Evolutionary conservation across 768 basidiomycete species (phyloP), one percentile per base, ranked within the genome.

Genomic region (Russula brevipes): DNA sequence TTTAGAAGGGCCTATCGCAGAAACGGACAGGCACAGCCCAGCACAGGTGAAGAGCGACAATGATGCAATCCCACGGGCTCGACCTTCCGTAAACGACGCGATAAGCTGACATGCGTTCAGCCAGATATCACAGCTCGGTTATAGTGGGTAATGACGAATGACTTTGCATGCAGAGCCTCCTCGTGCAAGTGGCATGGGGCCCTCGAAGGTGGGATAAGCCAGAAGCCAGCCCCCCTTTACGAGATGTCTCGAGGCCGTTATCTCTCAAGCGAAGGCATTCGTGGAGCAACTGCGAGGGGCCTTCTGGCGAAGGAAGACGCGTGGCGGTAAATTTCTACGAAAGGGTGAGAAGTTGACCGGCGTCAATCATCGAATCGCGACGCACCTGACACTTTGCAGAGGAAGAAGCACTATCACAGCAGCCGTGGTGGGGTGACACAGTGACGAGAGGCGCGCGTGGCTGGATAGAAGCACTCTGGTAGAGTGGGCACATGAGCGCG

Each of bases 31-130:
- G 51, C 56, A 63, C 51, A 30, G 51, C 51, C 30, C 10, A 10
- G 14, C 44, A 41, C 30, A 31, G 24, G 51, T 50, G 54, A 51
- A 53, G 57, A 58, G 51, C 17, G 52, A 33, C 19, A 24, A 59
- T 54, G 62, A 63, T 49, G 57, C 57, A 33, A 63, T 54, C n/a
- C 12, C 44, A 30, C 33, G 57, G 62, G 52, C 51, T 31, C 52
- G n/a, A 49, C 52, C 46, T 59, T 59, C 62, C 62, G 39, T 16
- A 63, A 59, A 36, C 19, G 39, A 33, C 51, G 24, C 7, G 57
- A 54, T 54, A 41, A 54, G 60, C 46, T 39, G 19, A 53, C 38
- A 46, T 39, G 44, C 42, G 12, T 46, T 38, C 51, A 33, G 30
- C 19, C 19, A 36, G 38, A 17, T 19, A 47, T 42, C 62, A 49